A percentile compares a stretch with the other conserved stretches of the same genome.
phyloP scores from a whole-genome alignment of 2,329 filamentous ascomycete genomes.

The Nothomitra cinnamomea region DNA sequence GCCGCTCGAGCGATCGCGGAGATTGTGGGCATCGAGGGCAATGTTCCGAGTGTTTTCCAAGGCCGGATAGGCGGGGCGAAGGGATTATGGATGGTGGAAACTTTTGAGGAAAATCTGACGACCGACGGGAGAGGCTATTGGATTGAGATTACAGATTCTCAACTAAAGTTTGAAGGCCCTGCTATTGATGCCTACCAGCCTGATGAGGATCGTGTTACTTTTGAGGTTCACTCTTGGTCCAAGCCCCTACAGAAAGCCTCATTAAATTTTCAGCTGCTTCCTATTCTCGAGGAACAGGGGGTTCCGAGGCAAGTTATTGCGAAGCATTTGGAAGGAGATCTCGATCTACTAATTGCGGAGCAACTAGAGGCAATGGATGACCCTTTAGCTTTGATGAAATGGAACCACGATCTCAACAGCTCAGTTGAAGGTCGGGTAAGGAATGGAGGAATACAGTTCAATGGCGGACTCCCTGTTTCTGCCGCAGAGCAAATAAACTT shows the following conservation, averaged over 20 bases:
- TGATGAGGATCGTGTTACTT: constrained; percentile 19
- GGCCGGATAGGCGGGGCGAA: constrained; percentile 57
- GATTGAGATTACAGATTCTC: constrained; percentile 49
- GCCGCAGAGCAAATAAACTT: constrained; percentile 35
- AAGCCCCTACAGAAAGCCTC: background rate
- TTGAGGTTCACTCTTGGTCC: constrained; percentile 4
- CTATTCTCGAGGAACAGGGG: constrained; percentile 3
- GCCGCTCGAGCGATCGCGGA: constrained; percentile 37
- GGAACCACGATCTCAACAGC: constrained; percentile 17
- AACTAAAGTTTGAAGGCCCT: constrained; percentile 48
- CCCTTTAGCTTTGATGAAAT: background rate
- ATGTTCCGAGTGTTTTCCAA: constrained; percentile 49
- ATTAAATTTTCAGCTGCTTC: constrained; percentile 3
- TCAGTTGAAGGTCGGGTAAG: background rate
- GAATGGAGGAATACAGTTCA: constrained; percentile 19
- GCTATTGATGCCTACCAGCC: constrained; percentile 37
- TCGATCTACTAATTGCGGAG: background rate
- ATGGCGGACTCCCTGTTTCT: constrained; percentile 33
- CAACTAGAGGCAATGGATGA: constrained; percentile 3
- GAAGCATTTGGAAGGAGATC: background rate
- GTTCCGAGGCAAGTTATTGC: background rate
- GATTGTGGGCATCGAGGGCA: constrained; percentile 29
- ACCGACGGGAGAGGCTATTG: constrained; percentile 29
- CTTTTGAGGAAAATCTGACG: constrained; percentile 19
- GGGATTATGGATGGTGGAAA: constrained; percentile 54